These are phyloP conservation scores for Hippophae gyantsensis DNA, from an alignment of 306 rosid species.

Conservation along the genomic window DNA sequence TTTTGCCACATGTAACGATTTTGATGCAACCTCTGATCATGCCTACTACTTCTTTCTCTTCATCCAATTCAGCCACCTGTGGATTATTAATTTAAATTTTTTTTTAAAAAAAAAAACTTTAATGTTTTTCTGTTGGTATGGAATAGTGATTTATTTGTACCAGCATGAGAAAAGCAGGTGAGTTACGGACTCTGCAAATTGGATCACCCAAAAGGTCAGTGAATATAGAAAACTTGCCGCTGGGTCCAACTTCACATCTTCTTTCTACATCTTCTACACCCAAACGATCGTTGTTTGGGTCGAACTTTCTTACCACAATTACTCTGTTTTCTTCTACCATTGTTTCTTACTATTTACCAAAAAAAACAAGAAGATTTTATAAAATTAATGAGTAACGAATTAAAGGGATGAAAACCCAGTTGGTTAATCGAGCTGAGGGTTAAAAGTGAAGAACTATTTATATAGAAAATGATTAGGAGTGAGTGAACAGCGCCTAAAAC, in stretches of 20 bases:
- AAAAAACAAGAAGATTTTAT: too few relatives aligned
- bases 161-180: conserved; percentile 91
- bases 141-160: conserved; percentile 22
- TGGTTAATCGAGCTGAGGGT: neutral
- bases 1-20: conserved; percentile 73
- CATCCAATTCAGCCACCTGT: conserved; percentile 70
- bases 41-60: conserved; percentile 62
- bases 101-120: neutral
- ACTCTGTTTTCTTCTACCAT: conserved; percentile 5
- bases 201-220: conserved; percentile 92
- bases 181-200: conserved; percentile 91
- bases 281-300: conserved; percentile 31
- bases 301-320: conserved; percentile 43
- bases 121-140: neutral
- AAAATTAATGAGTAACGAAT: neutral
- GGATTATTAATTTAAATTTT: neutral
- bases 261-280: conserved; percentile 66
- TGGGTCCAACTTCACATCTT: conserved; percentile 75
- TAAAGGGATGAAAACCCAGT: neutral
- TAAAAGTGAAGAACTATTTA: conserved; percentile 1
- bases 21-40: conserved; percentile 94
- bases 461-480: neutral
- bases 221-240: conserved; percentile 60
- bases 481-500: neutral
- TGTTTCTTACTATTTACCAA: neutral